Base-by-base conservation (phyloP, 805 yeast species). In the Kodamaea leandrae region DNA sequence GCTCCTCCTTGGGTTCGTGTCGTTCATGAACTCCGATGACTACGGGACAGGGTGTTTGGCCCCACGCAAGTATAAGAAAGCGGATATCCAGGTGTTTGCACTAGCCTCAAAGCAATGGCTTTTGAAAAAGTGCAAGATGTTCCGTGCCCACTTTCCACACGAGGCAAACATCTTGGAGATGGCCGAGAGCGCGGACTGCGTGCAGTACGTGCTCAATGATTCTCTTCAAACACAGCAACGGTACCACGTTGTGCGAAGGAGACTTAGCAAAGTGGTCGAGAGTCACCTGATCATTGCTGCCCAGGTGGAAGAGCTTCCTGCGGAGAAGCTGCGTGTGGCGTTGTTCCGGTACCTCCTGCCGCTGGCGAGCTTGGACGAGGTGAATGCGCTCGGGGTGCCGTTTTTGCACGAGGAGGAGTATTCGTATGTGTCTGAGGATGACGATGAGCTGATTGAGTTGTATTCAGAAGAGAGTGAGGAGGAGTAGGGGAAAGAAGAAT, bases 1-100 rank as follows among this genome's bases (percentile, higher is more conserved):
- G 41, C 29, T 51, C 10, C 25, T 48, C 12, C 5, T 47, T 16
- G 54, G 52, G 17, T 47, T 51, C 19, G 32, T 45, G 4, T 51
- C 54, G 6, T 51, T 36, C 32, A 51, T 51, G 54, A 44, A 45
- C 33, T 39, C 48, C 7, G 19, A 21, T 4, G 51, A 49, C 16
- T 14, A 15, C 7, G 48, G 50, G n/a, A 26, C 37, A 9, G 54
- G 52, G n/a, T 42, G 47, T 26, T 23, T 37, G 9, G 4, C 24
- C 3, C 20, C 14, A 20, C 13, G 23, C 6, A 17, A 8, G 32
- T 30, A 14, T 10, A 18, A 40, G 9, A 21, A 15, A 18, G 18
- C 13, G 18, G 18, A 23, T n/a, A 35, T 29, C 26, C 29, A 10
- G 10, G 6, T 28, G 16, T 17, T 43, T n/a, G 51, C 50, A 3